Evolutionary conservation across 805 yeast species (phyloP).

Genomic region (Yamadazyma kitorensis): DNA sequence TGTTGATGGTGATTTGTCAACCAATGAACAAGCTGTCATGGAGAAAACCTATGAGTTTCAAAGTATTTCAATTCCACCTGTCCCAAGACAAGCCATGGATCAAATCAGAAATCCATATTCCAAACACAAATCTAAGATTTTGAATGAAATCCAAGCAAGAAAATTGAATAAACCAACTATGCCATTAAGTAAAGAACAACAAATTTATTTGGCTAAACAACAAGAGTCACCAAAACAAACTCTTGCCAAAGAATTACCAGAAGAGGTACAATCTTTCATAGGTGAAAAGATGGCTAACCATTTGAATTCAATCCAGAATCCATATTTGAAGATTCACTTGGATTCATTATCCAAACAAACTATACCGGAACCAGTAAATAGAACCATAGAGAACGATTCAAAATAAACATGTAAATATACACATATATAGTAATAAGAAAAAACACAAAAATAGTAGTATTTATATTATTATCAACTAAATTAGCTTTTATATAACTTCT

Average conservation of each 20-base stretch:
- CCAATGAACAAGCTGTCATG: slow-evolving; percentile 54
- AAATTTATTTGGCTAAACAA: slow-evolving; percentile 55
- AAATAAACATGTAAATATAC: slow-evolving; percentile 11
- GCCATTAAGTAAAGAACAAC: slow-evolving; percentile 68
- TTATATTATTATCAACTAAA: no score
- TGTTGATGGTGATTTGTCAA: slow-evolving; percentile 58
- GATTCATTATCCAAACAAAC: slow-evolving; percentile 31
- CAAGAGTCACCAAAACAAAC: slow-evolving; percentile 34
- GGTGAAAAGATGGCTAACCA: slow-evolving; percentile 47
- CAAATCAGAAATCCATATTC: slow-evolving; percentile 78
- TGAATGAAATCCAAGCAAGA: slow-evolving; percentile 61
- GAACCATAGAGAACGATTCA: slow-evolving; percentile 17
- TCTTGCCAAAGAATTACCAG: slow-evolving; percentile 45
- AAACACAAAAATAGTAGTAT: neutral
- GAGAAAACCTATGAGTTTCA: slow-evolving; percentile 75
- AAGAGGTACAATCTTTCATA: slow-evolving; percentile 54
- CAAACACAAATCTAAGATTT: slow-evolving; percentile 51
- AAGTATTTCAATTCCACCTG: slow-evolving; percentile 60
- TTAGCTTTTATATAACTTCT: slow-evolving; percentile 5
- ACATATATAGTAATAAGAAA: neutral
- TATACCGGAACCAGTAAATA: slow-evolving; percentile 30
- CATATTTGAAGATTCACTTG: slow-evolving; percentile 36
- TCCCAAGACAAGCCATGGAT: slow-evolving; percentile 63
- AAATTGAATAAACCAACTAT: slow-evolving; percentile 66
- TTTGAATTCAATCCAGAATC: slow-evolving; percentile 32